Evolutionary conservation across 2,329 filamentous ascomycete genomes (phyloP), one percentile per base, ranked within the genome.

Genomic region (Rasamsonia emersonii): DNA sequence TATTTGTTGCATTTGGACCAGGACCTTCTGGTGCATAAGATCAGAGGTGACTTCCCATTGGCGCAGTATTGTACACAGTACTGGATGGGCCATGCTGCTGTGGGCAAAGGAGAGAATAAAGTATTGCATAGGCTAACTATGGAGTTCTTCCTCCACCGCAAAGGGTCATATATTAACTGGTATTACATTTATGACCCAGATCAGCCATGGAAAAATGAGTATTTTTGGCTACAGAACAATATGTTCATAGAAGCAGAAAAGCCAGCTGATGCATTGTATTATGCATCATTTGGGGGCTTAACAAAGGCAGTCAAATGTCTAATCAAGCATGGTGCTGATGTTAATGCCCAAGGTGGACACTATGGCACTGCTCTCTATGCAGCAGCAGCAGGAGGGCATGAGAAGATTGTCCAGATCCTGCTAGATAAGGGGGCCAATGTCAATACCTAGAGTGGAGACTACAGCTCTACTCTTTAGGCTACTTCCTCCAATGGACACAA

Each of bases 1-100:
- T 51, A 54, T 32, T 26, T 50, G 8, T 37, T 45, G 11, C 29
- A 44, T 32, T 32, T 42, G 28, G 18, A 35, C 11, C 7, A 14
- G 10, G 11, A 32, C 5, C 13, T 5, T 24, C 18, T 11, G 15
- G 7, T 19, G 9, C 10, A 19, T 10, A 14, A 32, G 9, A 32
- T 24, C 29, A 23, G 19, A 24, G 20, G 10, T 9, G 19, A 10
- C 9, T 24, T 23, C 18, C 20, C 29, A 9, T 16, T 24, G 19
- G 18, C 20, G 19, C 17, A 24, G 20, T 30, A 30, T 14, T 30
- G 15, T 15, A 18, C 28, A 13, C 16, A 19, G 16, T 30, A 30
- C n/a, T 33, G 15, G 30, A 33, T 25, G 16, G 15, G 15, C 17
- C 20, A 35, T 30, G 20, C 18, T 15, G 20, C 18, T 6, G 18